Evolutionary conservation across 352 stramenopile genomes (phyloP).

Genomic region (Phytophthora cajani): DNA sequence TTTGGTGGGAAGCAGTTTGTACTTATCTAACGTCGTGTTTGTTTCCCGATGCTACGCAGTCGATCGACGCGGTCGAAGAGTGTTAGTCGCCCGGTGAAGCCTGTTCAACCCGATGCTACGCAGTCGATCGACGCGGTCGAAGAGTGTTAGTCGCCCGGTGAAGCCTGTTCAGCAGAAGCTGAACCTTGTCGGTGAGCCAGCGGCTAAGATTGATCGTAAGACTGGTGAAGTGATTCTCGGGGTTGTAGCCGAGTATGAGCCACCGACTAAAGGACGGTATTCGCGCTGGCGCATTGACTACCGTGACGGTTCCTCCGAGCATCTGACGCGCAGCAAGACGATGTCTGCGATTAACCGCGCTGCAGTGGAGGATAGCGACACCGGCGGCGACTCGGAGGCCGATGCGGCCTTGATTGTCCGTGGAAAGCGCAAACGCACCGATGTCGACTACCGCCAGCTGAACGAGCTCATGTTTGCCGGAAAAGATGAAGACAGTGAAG

Average conservation of each 20-base stretch:
- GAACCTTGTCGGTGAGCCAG: constrained; percentile 48
- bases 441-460: constrained; percentile 82
- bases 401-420: constrained; percentile 59
- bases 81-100: constrained; percentile 17
- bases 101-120: neutral
- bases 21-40: constrained; percentile 13
- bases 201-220: constrained; percentile 43
- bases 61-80: constrained; percentile 38
- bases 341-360: constrained; percentile 45
- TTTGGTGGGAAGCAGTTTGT: constrained; percentile 1
- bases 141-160: constrained; percentile 15
- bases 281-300: constrained; percentile 71
- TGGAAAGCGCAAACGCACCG: constrained; percentile 81
- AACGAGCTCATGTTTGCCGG: constrained; percentile 83
- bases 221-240: constrained; percentile 53
- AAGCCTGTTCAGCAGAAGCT: constrained; percentile 25
- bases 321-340: constrained; percentile 41
- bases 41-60: constrained; percentile 17
- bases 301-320: constrained; percentile 53
- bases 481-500: constrained; percentile 68
- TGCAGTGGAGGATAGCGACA: constrained; percentile 18
- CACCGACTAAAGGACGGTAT: constrained; percentile 30
- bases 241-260: constrained; percentile 53
- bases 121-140: constrained; percentile 40
- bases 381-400: constrained; percentile 26